A percentile compares a stretch with the other conserved stretches of the same genome.
phyloP scores from a whole-genome alignment of 345 rosid genomes.

The Euclidium syriacum region DNA sequence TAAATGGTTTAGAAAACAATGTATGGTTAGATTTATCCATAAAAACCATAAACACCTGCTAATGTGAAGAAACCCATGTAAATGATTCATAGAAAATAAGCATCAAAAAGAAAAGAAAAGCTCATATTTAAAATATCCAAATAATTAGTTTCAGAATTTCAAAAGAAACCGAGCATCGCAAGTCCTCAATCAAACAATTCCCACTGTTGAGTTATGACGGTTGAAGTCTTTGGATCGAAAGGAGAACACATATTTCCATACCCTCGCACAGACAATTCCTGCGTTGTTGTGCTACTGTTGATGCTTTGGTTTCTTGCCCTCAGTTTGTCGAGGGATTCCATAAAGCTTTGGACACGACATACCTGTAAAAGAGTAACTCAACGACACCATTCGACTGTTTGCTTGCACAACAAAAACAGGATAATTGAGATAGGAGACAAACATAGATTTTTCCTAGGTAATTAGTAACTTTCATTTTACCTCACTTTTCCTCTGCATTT shows the following conservation, averaged over 20 bases:
- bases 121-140: not conserved
- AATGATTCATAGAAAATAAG: too few species aligned
- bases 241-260: conserved; percentile 34
- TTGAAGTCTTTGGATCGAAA: conserved; percentile 24
- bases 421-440: not conserved
- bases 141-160: not conserved
- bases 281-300: conserved; percentile 20
- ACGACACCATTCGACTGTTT: conserved; percentile 1
- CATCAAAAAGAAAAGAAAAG: too few species aligned
- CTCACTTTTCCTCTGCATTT: conserved; percentile 45
- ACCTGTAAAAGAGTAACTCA: conserved; percentile 25
- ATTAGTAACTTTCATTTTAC: conserved; percentile 18
- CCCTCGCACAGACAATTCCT: conserved; percentile 35
- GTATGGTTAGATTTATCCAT: too few species aligned
- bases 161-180: too few species aligned
- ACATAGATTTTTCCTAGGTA: not conserved
- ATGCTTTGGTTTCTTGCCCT: conserved; percentile 36
- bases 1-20: too few species aligned
- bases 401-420: conserved; percentile 9
- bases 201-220: conserved; percentile 43
- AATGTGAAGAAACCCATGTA: too few species aligned
- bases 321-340: conserved; percentile 36
- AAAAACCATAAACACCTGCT: too few species aligned
- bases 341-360: conserved; percentile 37
- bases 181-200: conserved; percentile 43